Evolutionary conservation across 129 eudicot species (phyloP), one percentile per base, ranked within the genome.

Genomic region (Pittosporum tobira): DNA sequence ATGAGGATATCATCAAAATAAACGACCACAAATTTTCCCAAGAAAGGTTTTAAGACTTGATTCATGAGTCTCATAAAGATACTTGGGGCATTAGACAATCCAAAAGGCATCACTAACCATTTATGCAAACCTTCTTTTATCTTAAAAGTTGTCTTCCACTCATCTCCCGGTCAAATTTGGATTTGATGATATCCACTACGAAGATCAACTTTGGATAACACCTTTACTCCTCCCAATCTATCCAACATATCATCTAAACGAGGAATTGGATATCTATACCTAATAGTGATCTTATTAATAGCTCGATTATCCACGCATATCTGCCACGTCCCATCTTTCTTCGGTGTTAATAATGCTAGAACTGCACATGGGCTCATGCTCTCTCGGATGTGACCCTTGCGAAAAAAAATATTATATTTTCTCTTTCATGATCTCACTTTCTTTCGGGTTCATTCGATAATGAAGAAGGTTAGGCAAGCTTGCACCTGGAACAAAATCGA

Each of bases 201-300:
- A 4, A 36, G 43, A 36, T 36, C 43, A 4, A 36, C 11, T 36
- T 36, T 36, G 43, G 43, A 4, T 5, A 36, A 36, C 43, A 36
- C 5, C 43, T 36, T 36, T 11, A 11, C 5, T 11, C 43, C 43
- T 11, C 21, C 55, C 22, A 0, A 14, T 27, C 2, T 21, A 15
- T 58, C 62, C 40, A 57, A 31, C 62, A 57, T 57, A 6, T 57
- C 63, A 26, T 58, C 63, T 13, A 58, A 18, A 20, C 63, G 14
- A 4, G 48, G 46, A 29, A 58, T 36, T 13, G 11, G 48, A 58
- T 30, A 58, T 2, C n/a, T 19, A 48, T 58, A 58, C 22, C 47
- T 6, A 58, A 58, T 25, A 13, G 23, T 58, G 21, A 58, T 29
- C 22, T 36, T 31, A 6, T 58, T 30, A 22, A 31, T 31, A 1